Base-by-base conservation (phyloP, 192 early-diverging fungal genomes). In the Podila epigama region DNA sequence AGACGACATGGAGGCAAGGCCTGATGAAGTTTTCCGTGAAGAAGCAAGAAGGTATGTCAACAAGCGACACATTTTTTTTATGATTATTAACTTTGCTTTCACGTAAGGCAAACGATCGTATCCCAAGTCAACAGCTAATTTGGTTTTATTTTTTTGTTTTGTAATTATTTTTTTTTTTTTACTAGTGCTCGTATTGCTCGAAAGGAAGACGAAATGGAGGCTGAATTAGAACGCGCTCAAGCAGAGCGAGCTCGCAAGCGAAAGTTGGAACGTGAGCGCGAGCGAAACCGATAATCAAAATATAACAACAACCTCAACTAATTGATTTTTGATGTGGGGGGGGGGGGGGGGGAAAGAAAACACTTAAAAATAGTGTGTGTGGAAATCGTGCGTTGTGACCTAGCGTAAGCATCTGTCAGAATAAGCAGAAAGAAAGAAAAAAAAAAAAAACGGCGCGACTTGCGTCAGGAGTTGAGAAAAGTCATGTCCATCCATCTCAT, bases 1-100 rank as follows among this genome's bases (percentile, higher is more conserved):
- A 13, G 73, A 70, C 28, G 68, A 77, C 37, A 77, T 77, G 73
- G 73, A 77, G 40, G 73, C 73, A 1, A 32, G 63, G 12, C 58
- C 73, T 9, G 63, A 61, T n/a, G 73, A 77, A 32, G 66, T 77
- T 22, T 77, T 77, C 55, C 73, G 73, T 0, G 73, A 77, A 51
- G 73, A 77, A 62, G 63, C 63, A 13, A 39, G 73, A 63, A 77
- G 73, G 73, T 77, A 64, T 29, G 66, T 7, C n/a, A 55, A 41
- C 11, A 22, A 50, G 31, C 13, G 29, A 9, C n/a, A 4, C 44
- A 1, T 15, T 54, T 58, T 66, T 8, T 28, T n/a, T n/a, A n/a
- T n/a, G n/a, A n/a, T n/a, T n/a, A n/a, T n/a, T n/a, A n/a, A n/a
- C n/a, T n/a, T n/a, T n/a, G n/a, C n/a, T n/a, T n/a, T n/a, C n/a